These are phyloP conservation scores for Solanum chacoense DNA, from an alignment of 305 asterid species.

Conservation along the genomic window DNA sequence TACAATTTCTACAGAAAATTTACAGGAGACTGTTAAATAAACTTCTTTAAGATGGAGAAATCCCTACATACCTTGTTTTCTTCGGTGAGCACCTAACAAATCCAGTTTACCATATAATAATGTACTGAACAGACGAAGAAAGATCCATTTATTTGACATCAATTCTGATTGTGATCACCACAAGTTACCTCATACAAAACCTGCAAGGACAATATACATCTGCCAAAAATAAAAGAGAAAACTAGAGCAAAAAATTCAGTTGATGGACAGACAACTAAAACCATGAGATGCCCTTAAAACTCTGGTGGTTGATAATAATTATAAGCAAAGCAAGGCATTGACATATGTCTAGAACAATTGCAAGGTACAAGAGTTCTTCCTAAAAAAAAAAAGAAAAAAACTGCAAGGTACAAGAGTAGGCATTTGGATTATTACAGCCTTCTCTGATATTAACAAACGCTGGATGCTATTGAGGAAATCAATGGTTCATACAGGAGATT, in stretches of 20 bases:
- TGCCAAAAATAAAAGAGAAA: neutral
- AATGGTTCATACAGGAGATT: constrained; percentile 10
- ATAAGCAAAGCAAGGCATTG: neutral
- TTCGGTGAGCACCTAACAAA: neutral
- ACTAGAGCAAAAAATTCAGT: neutral
- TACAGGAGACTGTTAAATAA: neutral
- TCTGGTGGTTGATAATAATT: neutral
- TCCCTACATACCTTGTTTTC: neutral
- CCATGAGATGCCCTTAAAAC: neutral
- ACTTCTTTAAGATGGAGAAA: neutral
- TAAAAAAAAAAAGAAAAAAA: neutral
- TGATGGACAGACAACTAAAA: neutral
- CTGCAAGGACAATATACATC: neutral
- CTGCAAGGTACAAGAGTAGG: neutral
- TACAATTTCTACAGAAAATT: neutral
- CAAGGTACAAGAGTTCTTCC: neutral
- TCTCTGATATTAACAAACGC: neutral
- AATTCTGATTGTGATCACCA: neutral
- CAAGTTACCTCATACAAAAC: neutral
- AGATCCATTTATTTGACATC: neutral
- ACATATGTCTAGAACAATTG: neutral
- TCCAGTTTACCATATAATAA: neutral
- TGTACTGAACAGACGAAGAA: neutral
- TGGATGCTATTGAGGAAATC: constrained; percentile 15
- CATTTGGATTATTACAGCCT: neutral